Conservation (phyloP, 2,329 filamentous ascomycete genomes). For the Colletotrichum chrysophilum region DNA sequence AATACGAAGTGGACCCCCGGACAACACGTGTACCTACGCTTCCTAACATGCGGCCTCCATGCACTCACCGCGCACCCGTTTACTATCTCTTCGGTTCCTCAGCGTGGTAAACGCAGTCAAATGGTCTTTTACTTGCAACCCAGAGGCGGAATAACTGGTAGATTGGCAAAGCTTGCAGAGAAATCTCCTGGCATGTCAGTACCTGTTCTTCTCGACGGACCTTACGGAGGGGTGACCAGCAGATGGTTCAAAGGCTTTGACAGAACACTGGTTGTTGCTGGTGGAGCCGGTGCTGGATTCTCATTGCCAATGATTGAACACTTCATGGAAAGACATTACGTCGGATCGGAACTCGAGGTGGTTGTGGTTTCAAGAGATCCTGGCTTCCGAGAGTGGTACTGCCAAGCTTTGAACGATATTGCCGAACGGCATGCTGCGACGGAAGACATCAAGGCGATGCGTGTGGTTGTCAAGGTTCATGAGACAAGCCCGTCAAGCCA, state of each 20-base stretch:
- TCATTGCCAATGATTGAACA: constrained; percentile 53
- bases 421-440: neutral
- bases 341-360: constrained; percentile 1
- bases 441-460: neutral
- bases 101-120: constrained; percentile 31
- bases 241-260: constrained; percentile 44
- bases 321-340: constrained; percentile 22
- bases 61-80: constrained; percentile 57
- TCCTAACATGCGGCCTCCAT: constrained; percentile 48
- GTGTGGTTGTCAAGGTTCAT: neutral
- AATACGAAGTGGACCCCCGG: constrained; percentile 53
- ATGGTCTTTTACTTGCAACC: constrained; percentile 60
- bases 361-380: constrained; percentile 8
- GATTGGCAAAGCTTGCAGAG: constrained; percentile 43
- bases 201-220: constrained; percentile 60
- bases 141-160: constrained; percentile 53
- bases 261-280: constrained; percentile 52
- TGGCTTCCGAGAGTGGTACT: constrained; percentile 10
- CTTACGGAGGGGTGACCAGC: constrained; percentile 57
- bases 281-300: constrained; percentile 62
- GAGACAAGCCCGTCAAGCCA: neutral
- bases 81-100: constrained; percentile 56
- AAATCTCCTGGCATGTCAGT: constrained; percentile 40
- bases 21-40: constrained; percentile 62
- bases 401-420: neutral